These are phyloP conservation scores for Chalciporus chontae DNA, from an alignment of 768 basidiomycete genomes.

Conservation along the genomic window DNA sequence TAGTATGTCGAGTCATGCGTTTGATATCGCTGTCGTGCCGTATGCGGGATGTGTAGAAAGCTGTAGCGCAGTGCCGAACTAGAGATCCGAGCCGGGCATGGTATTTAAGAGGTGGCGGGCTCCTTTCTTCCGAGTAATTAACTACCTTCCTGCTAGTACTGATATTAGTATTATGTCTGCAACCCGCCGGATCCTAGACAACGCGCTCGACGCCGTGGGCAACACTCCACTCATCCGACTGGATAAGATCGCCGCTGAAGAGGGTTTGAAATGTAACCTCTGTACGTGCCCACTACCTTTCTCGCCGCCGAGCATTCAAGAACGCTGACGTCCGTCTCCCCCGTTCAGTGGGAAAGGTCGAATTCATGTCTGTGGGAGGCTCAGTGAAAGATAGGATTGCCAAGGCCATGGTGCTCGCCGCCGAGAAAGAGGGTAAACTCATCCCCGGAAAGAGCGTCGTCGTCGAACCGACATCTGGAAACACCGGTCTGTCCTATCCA, in stretches of 20 bases:
- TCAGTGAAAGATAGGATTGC: slow-evolving; percentile 97
- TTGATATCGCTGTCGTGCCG: too few species aligned
- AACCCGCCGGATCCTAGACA: slow-evolving; percentile 57
- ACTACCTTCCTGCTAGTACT: too few species aligned
- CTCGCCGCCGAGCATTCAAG: neutral
- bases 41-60: too few species aligned
- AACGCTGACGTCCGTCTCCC: neutral
- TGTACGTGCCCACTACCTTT: slow-evolving; percentile 46
- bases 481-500: slow-evolving; percentile 65
- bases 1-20: too few species aligned
- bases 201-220: slow-evolving; percentile 82
- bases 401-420: slow-evolving; percentile 94
- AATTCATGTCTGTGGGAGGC: slow-evolving; percentile 88
- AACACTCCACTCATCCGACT: slow-evolving; percentile 89
- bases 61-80: too few species aligned
- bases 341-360: slow-evolving; percentile 78
- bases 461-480: slow-evolving; percentile 94
- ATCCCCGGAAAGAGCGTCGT: slow-evolving; percentile 86
- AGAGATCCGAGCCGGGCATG: slow-evolving; percentile 10
- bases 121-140: too few species aligned
- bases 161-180: slow-evolving; percentile 23
- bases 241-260: slow-evolving; percentile 66
- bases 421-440: slow-evolving; percentile 83
- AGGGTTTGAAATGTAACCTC: slow-evolving; percentile 86
- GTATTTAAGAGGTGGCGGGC: neutral